Percentiles rank a stretch among this genome's conserved stretches.
phyloP scores from a whole-genome alignment of 176 grass and related monocot species.

The Ampelocalamus luodianensis region DNA sequence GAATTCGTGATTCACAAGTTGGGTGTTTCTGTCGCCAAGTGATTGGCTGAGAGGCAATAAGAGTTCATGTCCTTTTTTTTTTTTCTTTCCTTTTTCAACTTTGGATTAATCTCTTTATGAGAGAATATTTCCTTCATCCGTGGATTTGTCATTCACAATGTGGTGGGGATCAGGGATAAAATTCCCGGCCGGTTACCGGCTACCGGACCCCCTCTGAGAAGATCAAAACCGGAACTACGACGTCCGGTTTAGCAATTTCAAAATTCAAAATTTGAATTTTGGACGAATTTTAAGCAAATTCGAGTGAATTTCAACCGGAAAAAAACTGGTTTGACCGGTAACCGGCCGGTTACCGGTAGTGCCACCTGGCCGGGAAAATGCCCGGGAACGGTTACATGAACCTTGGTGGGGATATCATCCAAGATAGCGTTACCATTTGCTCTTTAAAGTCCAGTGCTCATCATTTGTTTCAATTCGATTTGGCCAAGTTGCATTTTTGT shows the following conservation, averaged over 20 bases:
- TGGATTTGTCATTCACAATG: conserved; percentile 10
- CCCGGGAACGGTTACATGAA: too few species aligned
- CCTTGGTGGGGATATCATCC: conserved; percentile 34
- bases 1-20: conserved; percentile 20
- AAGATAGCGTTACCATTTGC: not conserved
- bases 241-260: too few species aligned
- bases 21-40: conserved; percentile 24
- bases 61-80: not conserved
- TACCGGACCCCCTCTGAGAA: too few species aligned
- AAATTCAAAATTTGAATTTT: too few species aligned
- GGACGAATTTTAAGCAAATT: too few species aligned
- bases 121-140: conserved; percentile 20
- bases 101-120: conserved; percentile 28
- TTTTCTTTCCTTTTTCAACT: conserved; percentile 11
- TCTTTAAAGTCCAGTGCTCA: not conserved
- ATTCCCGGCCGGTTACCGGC: too few species aligned
- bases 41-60: conserved; percentile 25
- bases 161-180: conserved; percentile 32
- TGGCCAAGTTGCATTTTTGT: conserved; percentile 10
- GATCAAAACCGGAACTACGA: too few species aligned
- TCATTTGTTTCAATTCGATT: conserved; percentile 37
- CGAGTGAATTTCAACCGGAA: too few species aligned
- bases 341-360: too few species aligned
- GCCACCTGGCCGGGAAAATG: too few species aligned
- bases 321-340: too few species aligned